Evolutionary conservation across 2,329 filamentous ascomycete species (phyloP), one percentile per base, ranked within the genome.

Genomic region (Ophiosphaerella korrae): DNA sequence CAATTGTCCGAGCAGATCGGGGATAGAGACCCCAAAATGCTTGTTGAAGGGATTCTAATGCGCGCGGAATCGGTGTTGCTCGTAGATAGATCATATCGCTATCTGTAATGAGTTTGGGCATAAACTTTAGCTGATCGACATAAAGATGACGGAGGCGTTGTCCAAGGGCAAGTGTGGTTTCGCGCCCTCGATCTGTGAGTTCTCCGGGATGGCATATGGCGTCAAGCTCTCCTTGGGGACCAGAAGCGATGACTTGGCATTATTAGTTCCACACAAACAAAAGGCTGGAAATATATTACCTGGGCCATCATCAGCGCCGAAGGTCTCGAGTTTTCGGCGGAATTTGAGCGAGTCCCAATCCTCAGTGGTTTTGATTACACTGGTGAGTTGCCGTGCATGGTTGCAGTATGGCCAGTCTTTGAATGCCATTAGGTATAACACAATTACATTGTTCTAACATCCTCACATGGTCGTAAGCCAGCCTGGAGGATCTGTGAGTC

Each of bases 361-460:
- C 48, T 80, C 79, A 39, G 76, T 81, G 34, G 77, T 77, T 57
- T 84, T 77, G 21, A 87, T 80, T 52, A 84, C 80, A 52, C 83
- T 83, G 23, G 80, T 84, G 70, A 97, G 82, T 59, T 88, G 86
- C 52, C 85, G 83, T 18, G 89, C 89, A 48, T 87, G 84, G 58
- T 84, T 83, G 77, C 94, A 99, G 76, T 97, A 97, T 1, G 94
- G 91, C 94, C 94, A 99, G 75, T 86, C 81, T 80, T 58, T 11
- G 26, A 45, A 37, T 32, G 47, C 2, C 7, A 37, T 62, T 2
- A 63, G 55, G 31, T 14, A 6, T 3, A 21, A 3, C 14, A 32
- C 16, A 1, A n/a, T 14, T 7, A 13, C 5, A 35, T 32, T 2
- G 8, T 5, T 8, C n/a, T 21, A 11, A 24, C 36, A 16, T 7